Percentiles rank a stretch among this genome's conserved stretches.
Conservation (phyloP, 805 yeast species). For the Lachancea lanzarotensis region DNA sequence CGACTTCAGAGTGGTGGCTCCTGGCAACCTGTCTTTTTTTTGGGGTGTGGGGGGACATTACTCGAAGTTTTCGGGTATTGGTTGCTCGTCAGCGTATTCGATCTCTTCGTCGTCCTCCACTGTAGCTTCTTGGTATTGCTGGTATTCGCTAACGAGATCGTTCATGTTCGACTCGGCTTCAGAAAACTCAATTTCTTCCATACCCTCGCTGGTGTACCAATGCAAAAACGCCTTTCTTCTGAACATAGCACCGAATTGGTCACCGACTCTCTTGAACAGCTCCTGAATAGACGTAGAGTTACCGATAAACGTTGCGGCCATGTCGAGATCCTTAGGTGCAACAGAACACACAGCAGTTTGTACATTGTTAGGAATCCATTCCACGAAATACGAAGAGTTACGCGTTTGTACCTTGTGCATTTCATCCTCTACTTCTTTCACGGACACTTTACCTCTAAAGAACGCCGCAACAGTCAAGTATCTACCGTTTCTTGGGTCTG, state of each 20-base stretch:
- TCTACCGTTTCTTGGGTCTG: constrained; percentile 85
- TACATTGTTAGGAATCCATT: constrained; percentile 94
- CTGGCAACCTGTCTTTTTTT: too few relatives aligned
- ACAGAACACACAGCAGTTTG: constrained; percentile 91
- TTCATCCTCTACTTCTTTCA: constrained; percentile 91
- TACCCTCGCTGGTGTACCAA: constrained; percentile 94
- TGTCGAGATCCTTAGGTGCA: constrained; percentile 77
- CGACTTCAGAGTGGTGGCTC: too few relatives aligned
- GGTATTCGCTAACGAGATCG: constrained; percentile 83
- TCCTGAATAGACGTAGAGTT: constrained; percentile 92
- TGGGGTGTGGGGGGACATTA: too few relatives aligned
- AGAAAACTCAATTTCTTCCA: constrained; percentile 91
- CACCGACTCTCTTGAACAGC: constrained; percentile 81
- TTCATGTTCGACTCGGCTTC: constrained; percentile 91
- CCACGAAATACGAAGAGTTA: constrained; percentile 79
- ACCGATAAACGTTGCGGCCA: constrained; percentile 90
- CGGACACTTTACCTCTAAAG: constrained; percentile 89
- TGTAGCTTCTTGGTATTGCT: constrained; percentile 83
- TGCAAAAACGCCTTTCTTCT: constrained; percentile 92
- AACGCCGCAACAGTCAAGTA: constrained; percentile 90
- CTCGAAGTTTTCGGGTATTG: constrained; percentile 30
- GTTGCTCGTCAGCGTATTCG: constrained; percentile 51
- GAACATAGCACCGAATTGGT: constrained; percentile 87
- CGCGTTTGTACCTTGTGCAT: constrained; percentile 78
- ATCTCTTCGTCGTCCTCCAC: constrained; percentile 70